phyloP scores from a whole-genome alignment of 2,329 filamentous ascomycete genomes.

The Neonectria hederae region DNA sequence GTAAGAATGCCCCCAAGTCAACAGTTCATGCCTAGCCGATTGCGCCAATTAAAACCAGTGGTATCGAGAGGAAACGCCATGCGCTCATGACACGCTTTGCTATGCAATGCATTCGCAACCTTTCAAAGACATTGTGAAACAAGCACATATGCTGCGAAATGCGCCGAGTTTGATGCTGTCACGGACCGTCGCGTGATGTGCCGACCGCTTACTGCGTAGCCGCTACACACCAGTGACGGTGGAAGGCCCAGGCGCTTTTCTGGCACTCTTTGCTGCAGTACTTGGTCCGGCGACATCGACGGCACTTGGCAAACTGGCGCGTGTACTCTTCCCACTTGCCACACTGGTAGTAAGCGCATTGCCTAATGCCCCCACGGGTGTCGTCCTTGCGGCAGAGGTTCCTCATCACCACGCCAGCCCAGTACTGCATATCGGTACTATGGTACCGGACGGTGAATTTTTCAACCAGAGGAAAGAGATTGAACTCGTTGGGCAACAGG shows the following conservation, averaged over 20 bases:
- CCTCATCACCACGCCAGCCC: conserved; percentile 98
- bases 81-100: conserved; percentile 53
- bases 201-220: conserved; percentile 61
- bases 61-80: conserved; percentile 57
- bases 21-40: conserved; percentile 39
- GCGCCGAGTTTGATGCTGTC: conserved; percentile 39
- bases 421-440: conserved; percentile 98
- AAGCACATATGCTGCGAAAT: conserved; percentile 41
- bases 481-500: conserved; percentile 90
- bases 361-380: conserved; percentile 89
- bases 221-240: conserved; percentile 95
- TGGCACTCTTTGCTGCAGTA: conserved; percentile 99
- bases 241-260: conserved; percentile 98
- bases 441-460: conserved; percentile 98
- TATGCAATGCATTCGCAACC: conserved; percentile 52
- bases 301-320: conserved; percentile 96
- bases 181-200: conserved; percentile 28
- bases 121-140: conserved; percentile 44
- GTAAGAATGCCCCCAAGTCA: conserved; percentile 34
- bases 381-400: conserved; percentile 99
- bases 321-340: conserved; percentile 98
- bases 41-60: conserved; percentile 49
- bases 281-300: conserved; percentile 94
- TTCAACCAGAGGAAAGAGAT: conserved; percentile 97
- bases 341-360: conserved; percentile 98